These are phyloP conservation scores for Tephrocybe sp. DNA, from an alignment of 768 basidiomycete species.

Conservation along the genomic window DNA sequence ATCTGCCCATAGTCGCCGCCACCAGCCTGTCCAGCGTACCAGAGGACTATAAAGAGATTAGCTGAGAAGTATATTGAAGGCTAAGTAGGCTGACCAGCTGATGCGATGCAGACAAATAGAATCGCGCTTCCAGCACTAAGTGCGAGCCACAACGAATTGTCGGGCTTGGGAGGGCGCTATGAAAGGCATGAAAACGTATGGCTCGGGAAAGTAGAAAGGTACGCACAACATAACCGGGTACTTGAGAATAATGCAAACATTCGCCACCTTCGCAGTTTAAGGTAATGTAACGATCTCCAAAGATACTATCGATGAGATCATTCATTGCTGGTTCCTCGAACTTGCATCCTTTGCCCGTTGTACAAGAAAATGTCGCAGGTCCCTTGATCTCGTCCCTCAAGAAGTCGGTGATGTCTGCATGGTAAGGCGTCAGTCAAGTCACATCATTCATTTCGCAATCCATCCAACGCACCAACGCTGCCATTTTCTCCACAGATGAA, in stretches of 20 bases:
- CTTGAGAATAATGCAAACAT: slow-evolving; percentile 90
- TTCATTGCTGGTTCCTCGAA: slow-evolving; percentile 99
- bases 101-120: slow-evolving; percentile 67
- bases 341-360: slow-evolving; percentile 65
- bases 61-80: not conserved
- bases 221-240: slow-evolving; percentile 85
- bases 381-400: slow-evolving; percentile 86
- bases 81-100: slow-evolving; percentile 41
- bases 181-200: not conserved
- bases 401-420: slow-evolving; percentile 89
- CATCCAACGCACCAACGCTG: slow-evolving; percentile 63
- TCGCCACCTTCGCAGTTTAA: slow-evolving; percentile 87
- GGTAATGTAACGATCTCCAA: slow-evolving; percentile 89
- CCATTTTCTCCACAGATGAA: slow-evolving; percentile 97
- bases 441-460: not conserved
- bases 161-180: slow-evolving; percentile 77
- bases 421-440: not conserved
- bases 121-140: slow-evolving; percentile 80
- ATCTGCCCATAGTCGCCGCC: slow-evolving; percentile 70
- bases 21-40: slow-evolving; percentile 84
- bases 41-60: slow-evolving; percentile 51
- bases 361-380: slow-evolving; percentile 84
- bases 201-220: not conserved
- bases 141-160: slow-evolving; percentile 79
- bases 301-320: slow-evolving; percentile 86